Evolutionary conservation across 1,284 basidiomycete genomes (phyloP).

Genomic region (Afroboletus lepidellus): DNA sequence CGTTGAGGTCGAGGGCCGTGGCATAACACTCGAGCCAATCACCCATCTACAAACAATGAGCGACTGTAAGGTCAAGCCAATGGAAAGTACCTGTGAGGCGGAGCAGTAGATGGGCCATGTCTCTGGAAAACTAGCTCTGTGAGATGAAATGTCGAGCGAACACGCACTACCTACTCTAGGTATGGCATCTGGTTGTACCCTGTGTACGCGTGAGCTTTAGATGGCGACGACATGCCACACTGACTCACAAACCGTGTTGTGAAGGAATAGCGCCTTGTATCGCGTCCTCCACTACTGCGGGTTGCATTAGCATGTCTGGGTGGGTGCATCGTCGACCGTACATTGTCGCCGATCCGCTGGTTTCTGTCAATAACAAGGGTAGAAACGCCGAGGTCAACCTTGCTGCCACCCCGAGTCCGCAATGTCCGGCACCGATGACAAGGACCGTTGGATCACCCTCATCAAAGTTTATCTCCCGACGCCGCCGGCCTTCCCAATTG

Average conservation of each 20-base stretch:
- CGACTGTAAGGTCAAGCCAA: background rate
- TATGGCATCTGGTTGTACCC: constrained; percentile 28
- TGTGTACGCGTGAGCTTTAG: constrained; percentile 5
- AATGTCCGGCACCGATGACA: constrained; percentile 39
- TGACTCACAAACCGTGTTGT: constrained; percentile 27
- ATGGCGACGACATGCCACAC: background rate
- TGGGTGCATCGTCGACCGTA: constrained; percentile 16
- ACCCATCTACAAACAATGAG: constrained; percentile 39
- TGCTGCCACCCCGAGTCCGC: constrained; percentile 38
- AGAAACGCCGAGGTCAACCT: constrained; percentile 37
- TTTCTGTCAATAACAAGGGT: constrained; percentile 37
- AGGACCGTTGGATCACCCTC: constrained; percentile 27
- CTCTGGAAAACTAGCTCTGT: constrained; percentile 31
- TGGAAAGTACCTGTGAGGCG: constrained; percentile 29
- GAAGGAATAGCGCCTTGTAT: constrained; percentile 27
- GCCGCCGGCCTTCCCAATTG: constrained; percentile 22
- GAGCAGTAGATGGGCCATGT: constrained; percentile 40
- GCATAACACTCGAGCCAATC: constrained; percentile 61
- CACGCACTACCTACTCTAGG: constrained; percentile 22
- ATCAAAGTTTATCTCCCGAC: constrained; percentile 16
- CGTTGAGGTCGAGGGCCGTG: constrained; percentile 50
- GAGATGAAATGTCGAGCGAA: background rate
- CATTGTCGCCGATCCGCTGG: constrained; percentile 37
- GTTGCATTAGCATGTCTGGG: constrained; percentile 1
- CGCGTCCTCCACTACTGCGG: constrained; percentile 29